These are phyloP conservation scores for Dipteronia dyeriana DNA, from an alignment of 345 rosid genomes.

Conservation along the genomic window DNA sequence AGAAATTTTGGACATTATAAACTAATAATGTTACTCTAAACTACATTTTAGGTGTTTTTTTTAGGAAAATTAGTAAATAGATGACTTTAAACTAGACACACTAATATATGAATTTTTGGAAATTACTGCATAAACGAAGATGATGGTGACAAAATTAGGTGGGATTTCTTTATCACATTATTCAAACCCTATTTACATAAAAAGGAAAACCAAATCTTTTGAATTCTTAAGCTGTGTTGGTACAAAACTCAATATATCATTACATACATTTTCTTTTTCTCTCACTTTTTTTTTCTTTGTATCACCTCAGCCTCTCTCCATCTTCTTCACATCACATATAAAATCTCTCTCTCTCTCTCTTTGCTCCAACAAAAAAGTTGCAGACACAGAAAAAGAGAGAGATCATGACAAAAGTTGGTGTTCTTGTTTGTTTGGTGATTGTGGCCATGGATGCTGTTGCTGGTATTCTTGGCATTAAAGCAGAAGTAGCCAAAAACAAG, in stretches of 20 bases:
- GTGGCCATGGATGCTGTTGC: conserved; percentile 30
- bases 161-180: neutral
- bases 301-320: too few species aligned
- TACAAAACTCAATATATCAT: too few species aligned
- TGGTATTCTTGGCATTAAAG: conserved; percentile 29
- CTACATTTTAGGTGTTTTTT: too few species aligned
- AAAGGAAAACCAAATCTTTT: neutral
- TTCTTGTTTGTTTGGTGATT: conserved; percentile 24
- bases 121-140: neutral
- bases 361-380: neutral
- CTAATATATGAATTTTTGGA: neutral
- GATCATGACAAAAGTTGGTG: neutral
- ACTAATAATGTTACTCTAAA: too few species aligned
- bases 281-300: too few species aligned
- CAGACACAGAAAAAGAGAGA: neutral
- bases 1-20: too few species aligned
- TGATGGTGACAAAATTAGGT: neutral
- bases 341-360: neutral
- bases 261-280: too few species aligned
- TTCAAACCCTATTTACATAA: neutral
- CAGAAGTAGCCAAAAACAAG: conserved; percentile 25
- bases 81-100: too few species aligned
- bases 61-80: too few species aligned
- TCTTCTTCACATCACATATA: neutral
- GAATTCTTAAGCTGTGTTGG: too few species aligned